Percentiles rank a stretch among this genome's conserved stretches.
Conservation (phyloP, 352 stramenopile genomes). For the Phytophthora pluvialis region DNA sequence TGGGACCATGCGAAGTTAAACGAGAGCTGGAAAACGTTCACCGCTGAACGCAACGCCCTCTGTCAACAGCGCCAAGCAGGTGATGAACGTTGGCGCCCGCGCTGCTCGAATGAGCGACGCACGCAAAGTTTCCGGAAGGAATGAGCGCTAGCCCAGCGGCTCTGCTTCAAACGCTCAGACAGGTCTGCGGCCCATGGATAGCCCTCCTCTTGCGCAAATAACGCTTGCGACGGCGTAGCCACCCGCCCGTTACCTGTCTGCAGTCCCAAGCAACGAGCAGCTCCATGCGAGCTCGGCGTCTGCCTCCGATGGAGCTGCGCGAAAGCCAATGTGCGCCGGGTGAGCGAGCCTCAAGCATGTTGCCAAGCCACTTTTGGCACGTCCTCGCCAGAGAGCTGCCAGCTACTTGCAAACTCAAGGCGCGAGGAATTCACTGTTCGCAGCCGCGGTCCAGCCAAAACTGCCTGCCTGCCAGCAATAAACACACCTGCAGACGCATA, state of each 20-base stretch:
- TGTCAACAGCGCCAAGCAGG: constrained; percentile 20
- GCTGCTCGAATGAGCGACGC: constrained; percentile 7
- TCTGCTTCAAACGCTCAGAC: background rate
- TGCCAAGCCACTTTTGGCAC: background rate
- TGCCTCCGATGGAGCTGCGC: background rate
- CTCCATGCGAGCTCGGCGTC: no score
- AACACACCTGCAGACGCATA: background rate
- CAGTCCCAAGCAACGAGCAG: no score
- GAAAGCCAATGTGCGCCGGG: background rate
- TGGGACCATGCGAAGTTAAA: constrained; percentile 6
- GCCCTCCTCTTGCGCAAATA: constrained; percentile 3
- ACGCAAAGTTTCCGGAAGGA: constrained; percentile 7
- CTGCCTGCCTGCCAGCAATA: background rate
- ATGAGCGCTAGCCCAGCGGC: constrained; percentile 7
- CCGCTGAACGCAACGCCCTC: background rate
- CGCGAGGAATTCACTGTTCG: constrained; percentile 2
- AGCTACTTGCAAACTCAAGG: constrained; percentile 7
- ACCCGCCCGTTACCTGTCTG: background rate
- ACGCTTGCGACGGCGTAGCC: constrained; percentile 8
- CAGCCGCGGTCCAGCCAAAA: constrained; percentile 10
- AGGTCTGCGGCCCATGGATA: constrained; percentile 1
- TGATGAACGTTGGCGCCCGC: constrained; percentile 8
- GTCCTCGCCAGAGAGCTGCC: background rate
- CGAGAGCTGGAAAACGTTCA: constrained; percentile 6
- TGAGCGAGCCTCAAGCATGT: background rate